phyloP scores from a whole-genome alignment of 2,329 filamentous ascomycete genomes.

The Thielaviopsis populi region DNA sequence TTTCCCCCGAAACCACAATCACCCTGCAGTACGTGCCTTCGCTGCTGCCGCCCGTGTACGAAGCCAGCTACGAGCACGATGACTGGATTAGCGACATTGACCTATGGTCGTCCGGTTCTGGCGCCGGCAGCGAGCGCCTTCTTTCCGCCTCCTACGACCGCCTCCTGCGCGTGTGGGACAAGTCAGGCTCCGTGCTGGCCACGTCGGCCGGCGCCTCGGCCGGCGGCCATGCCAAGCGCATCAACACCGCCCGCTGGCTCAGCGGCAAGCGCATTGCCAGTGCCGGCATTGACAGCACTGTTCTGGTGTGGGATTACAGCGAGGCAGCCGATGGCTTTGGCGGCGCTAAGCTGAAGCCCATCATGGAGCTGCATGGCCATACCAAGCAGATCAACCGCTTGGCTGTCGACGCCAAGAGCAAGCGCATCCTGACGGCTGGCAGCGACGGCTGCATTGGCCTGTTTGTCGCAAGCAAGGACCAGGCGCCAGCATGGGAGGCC shows the following conservation, averaged over 20 bases:
- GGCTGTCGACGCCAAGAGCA: slow-evolving; percentile 55
- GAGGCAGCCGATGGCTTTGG: slow-evolving; percentile 48
- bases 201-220: slow-evolving; percentile 51
- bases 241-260: slow-evolving; percentile 75
- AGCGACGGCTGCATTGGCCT: slow-evolving; percentile 72
- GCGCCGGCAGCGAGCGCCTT: slow-evolving; percentile 42
- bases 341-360: slow-evolving; percentile 56
- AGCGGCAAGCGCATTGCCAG: slow-evolving; percentile 62
- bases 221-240: slow-evolving; percentile 59
- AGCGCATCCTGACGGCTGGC: slow-evolving; percentile 71
- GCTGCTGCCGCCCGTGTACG: slow-evolving; percentile 73
- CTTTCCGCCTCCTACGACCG: slow-evolving; percentile 93
- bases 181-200: slow-evolving; percentile 69
- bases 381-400: slow-evolving; percentile 58
- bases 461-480: slow-evolving; percentile 69
- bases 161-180: slow-evolving; percentile 75
- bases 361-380: slow-evolving; percentile 74
- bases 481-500: slow-evolving; percentile 58
- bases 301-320: slow-evolving; percentile 79
- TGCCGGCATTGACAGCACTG: slow-evolving; percentile 66
- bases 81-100: slow-evolving; percentile 91
- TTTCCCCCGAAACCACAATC: slow-evolving; percentile 76
- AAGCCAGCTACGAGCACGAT: slow-evolving; percentile 89
- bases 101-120: slow-evolving; percentile 53
- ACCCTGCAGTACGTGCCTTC: slow-evolving; percentile 88